These are phyloP conservation scores for Tricholoma furcatifolium DNA, from an alignment of 768 basidiomycete species.

Conservation along the genomic window DNA sequence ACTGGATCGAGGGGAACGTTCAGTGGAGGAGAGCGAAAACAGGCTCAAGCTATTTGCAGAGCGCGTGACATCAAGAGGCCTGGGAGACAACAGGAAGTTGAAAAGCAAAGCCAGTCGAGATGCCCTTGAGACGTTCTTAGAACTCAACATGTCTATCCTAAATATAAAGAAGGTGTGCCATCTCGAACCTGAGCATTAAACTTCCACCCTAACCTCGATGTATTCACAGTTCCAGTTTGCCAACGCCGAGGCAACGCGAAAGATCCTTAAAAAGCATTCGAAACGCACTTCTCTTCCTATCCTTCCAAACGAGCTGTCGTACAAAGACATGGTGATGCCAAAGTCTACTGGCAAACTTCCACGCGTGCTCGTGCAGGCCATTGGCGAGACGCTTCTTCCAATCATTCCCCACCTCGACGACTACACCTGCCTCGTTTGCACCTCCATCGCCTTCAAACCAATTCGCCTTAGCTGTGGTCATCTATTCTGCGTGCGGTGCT, in stretches of 20 bases:
- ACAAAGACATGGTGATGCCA: slow-evolving; percentile 18
- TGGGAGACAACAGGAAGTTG: slow-evolving; percentile 54
- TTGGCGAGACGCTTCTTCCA: slow-evolving; percentile 81
- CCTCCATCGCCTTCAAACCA: slow-evolving; percentile 89
- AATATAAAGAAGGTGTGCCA: slow-evolving; percentile 71
- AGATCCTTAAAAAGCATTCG: slow-evolving; percentile 92
- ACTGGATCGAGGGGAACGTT: slow-evolving; percentile 61
- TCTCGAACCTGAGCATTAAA: neutral
- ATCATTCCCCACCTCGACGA: slow-evolving; percentile 80
- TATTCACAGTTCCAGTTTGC: slow-evolving; percentile 77
- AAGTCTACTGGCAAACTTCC: slow-evolving; percentile 23
- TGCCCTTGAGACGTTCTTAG: slow-evolving; percentile 69
- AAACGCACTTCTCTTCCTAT: slow-evolving; percentile 85
- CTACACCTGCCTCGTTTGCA: slow-evolving; percentile 87
- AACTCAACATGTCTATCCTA: slow-evolving; percentile 75
- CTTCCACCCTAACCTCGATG: neutral
- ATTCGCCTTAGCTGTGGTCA: slow-evolving; percentile 81
- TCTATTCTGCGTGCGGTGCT: slow-evolving; percentile 73
- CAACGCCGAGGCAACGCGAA: slow-evolving; percentile 86
- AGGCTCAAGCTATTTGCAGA: slow-evolving; percentile 63
- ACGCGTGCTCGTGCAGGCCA: slow-evolving; percentile 66
- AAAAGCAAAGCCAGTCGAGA: slow-evolving; percentile 53
- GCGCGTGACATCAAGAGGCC: slow-evolving; percentile 52
- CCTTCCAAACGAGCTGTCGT: slow-evolving; percentile 28
- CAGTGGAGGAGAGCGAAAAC: slow-evolving; percentile 66